These are phyloP conservation scores for Coemansia sp. DNA, from an alignment of 192 early-diverging fungal genomes.

Conservation along the genomic window DNA sequence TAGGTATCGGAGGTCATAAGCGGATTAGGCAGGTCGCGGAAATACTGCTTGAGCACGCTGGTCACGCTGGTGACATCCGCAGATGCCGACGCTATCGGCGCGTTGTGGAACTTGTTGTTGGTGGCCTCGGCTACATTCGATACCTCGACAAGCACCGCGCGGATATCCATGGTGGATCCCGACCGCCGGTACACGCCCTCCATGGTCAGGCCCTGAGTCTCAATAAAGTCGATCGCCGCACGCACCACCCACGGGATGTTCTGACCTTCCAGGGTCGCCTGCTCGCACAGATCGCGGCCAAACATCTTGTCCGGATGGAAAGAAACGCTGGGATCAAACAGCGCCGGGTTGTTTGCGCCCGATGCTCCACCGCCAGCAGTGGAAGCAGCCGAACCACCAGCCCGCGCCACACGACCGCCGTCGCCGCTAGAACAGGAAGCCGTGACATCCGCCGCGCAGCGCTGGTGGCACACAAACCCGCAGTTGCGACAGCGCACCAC, in stretches of 20 bases:
- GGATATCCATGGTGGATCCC: slow-evolving; percentile 70
- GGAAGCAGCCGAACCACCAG: slow-evolving; percentile 7
- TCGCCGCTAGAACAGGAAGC: slow-evolving; percentile 27
- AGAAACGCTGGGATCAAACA: slow-evolving; percentile 19
- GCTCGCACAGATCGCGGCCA: slow-evolving; percentile 61
- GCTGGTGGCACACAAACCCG: slow-evolving; percentile 55
- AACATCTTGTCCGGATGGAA: slow-evolving; percentile 60
- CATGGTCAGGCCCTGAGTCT: slow-evolving; percentile 63
- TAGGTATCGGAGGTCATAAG: slow-evolving; percentile 72
- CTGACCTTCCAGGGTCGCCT: slow-evolving; percentile 59
- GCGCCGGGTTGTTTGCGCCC: neutral
- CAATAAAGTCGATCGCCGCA: slow-evolving; percentile 68
- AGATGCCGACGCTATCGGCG: slow-evolving; percentile 23
- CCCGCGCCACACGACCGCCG: neutral
- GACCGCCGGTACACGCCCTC: slow-evolving; percentile 84
- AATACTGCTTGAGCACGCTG: slow-evolving; percentile 77
- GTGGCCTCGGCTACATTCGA: slow-evolving; percentile 57
- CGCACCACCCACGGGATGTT: slow-evolving; percentile 68
- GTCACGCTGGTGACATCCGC: slow-evolving; percentile 77
- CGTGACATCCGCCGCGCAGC: slow-evolving; percentile 40
- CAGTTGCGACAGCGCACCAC: slow-evolving; percentile 49
- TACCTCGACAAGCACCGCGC: slow-evolving; percentile 66
- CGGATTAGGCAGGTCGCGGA: slow-evolving; percentile 73
- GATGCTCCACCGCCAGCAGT: neutral
- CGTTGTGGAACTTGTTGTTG: slow-evolving; percentile 50